Evolutionary conservation across 169 alveolate species (phyloP), one percentile per base, ranked within the genome.

Genomic region (Babesia divergens): DNA sequence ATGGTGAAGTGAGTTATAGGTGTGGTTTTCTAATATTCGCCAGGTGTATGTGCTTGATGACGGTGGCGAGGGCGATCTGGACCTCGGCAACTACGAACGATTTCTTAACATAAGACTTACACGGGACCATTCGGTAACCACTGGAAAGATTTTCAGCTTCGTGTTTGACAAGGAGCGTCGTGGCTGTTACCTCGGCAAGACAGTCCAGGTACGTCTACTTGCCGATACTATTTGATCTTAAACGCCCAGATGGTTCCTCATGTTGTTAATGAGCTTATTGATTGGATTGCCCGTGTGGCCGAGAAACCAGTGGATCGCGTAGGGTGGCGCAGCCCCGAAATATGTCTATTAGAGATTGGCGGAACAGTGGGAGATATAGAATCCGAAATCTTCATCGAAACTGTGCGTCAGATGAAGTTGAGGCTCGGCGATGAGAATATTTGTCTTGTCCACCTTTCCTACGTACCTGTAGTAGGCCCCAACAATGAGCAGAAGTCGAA

Each of bases 81-180:
- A 97, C 83, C 82, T 97, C 76, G 99, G 99, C n/a, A 97, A 97
- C 87, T 97, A 97, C 80, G 99, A 97, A 89, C 86, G 99, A 51
- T 95, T 93, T 79, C 77, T 97, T 43, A 95, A 92, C 62, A 77
- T 94, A 22, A 77, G 90, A 24, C 85, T 97, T 28, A 75, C 96
- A 3, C 59, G 83, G 22, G 90, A 90, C 49, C 97, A 97, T 84
- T 94, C 93, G 59, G 83, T 96, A 40, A 95, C 99, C 18, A 91
- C 98, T 22, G 99, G 99, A n/a, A 97, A 97, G 72, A 82, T 96
- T 14, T 97, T 92, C 79, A 85, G 91, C 64, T 83, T 91, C 42
- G 98, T 96, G 46, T 77, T 96, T 53, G 71, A 84, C 46, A 89
- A 89, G 66, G 99, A 97, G 72, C 90, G 99, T 42, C 84, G 85